A percentile compares a stretch with the other conserved stretches of the same genome.
Evolutionary conservation across 1,284 basidiomycete species (phyloP).

Genomic region (Moesziomyces antarcticus): DNA sequence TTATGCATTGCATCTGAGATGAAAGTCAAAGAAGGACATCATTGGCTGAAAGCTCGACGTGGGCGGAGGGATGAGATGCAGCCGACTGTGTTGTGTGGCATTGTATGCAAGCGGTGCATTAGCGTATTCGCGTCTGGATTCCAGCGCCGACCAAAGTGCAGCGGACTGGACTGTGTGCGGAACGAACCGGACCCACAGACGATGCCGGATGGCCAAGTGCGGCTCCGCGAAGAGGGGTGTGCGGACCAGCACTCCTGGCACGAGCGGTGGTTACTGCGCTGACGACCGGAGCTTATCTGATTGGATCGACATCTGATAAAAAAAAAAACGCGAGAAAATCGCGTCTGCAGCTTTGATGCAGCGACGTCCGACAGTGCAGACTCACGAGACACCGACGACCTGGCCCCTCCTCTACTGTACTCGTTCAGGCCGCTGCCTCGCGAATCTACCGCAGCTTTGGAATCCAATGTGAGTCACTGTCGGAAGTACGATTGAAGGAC

Average conservation of each 20-base stretch:
- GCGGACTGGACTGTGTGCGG: not conserved
- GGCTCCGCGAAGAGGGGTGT: too few species aligned
- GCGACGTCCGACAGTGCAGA: too few species aligned
- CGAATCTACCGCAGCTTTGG: too few species aligned
- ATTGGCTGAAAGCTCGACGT: not conserved
- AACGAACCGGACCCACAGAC: not conserved
- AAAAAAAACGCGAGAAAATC: not conserved
- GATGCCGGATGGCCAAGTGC: too few species aligned
- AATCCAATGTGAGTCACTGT: too few species aligned
- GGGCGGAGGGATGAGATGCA: not conserved
- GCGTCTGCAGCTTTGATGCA: too few species aligned
- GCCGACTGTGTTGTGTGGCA: not conserved
- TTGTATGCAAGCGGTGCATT: constrained; percentile 6
- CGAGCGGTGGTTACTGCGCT: not conserved
- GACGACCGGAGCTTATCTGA: constrained; percentile 11
- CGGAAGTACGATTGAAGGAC: too few species aligned
- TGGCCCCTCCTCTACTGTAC: too few species aligned
- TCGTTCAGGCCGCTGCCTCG: too few species aligned
- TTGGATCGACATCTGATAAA: constrained; percentile 27
- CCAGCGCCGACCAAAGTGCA: constrained; percentile 1
- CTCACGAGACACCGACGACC: too few species aligned
- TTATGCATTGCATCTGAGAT: not conserved
- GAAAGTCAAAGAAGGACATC: too few species aligned
- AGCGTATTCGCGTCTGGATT: not conserved
- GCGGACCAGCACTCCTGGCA: not conserved